Conservation (phyloP, 163 green algal genomes). For the Volvox carteri region DNA sequence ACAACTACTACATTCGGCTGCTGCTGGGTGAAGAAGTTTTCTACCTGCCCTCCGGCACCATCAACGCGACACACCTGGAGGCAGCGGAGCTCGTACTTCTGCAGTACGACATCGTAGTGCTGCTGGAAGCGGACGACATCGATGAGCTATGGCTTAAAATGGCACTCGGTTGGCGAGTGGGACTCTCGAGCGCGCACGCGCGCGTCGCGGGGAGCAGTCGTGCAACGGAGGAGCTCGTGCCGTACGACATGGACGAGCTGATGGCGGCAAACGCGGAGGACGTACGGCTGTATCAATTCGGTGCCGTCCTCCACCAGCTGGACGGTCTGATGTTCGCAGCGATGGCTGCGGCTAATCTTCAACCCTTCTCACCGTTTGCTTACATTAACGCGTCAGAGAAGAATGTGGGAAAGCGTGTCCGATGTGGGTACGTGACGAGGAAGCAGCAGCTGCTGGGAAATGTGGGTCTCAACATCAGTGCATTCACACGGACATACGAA, state of each 20-base stretch:
- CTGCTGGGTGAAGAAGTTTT: conserved; percentile 47
- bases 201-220: not conserved
- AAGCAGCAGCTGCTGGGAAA: conserved; percentile 19
- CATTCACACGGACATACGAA: not conserved
- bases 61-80: conserved; percentile 19
- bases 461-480: not conserved
- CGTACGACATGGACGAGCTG: conserved; percentile 42
- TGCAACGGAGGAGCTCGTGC: not conserved
- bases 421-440: conserved; percentile 37
- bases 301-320: conserved; percentile 21
- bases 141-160: conserved; percentile 47
- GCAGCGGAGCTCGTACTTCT: conserved; percentile 36
- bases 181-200: conserved; percentile 19
- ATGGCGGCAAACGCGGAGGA: conserved; percentile 28
- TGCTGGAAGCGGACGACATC: conserved; percentile 19
- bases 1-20: conserved; percentile 59
- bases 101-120: conserved; percentile 49
- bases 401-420: not conserved
- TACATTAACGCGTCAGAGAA: not conserved
- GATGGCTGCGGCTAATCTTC: conserved; percentile 7
- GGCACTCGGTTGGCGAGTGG: conserved; percentile 46
- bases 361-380: conserved; percentile 17
- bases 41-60: conserved; percentile 13
- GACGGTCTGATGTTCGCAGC: conserved; percentile 42
- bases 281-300: conserved; percentile 42